Base-by-base conservation (phyloP, 106 monocot genomes). In the Platanthera guangdongensis region DNA sequence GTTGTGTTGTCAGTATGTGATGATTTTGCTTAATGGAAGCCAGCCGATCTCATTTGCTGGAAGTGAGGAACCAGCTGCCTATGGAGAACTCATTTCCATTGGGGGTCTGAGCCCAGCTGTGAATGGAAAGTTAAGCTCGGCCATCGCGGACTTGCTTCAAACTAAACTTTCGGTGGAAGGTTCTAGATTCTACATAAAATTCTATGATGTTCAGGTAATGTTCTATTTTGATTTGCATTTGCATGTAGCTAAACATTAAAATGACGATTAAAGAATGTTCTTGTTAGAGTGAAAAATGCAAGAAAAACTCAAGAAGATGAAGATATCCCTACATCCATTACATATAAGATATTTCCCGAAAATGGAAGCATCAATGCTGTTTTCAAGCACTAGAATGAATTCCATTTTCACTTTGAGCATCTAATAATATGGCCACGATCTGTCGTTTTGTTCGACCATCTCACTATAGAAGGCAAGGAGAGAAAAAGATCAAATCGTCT, bases 161-260 rank as follows among this genome's bases (percentile, higher is more conserved):
- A 86, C 91, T 65, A 96, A 93, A 79, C 88, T 96, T 15, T 85
- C 89, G 9, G 48, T 96, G 1, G 81, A 83, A 47, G 79, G 78
- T 59, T 93, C 93, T n/a, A 82, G 93, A 11, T 96, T 96, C 63
- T 96, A 96, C 47, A 89, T 93, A 81, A 96, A 93, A 81, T 96
- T 96, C 64, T 86, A 87, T 53, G 96, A 93, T 73, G 86, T 84
- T 13, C 78, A 96, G 95, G 90, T 90, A 59, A 74, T 10, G 21
- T 11, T 16, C 19, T 72, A 72, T 8, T 21, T 72, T 72, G 7
- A 0, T 8, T 72, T 72, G 50, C 70, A 70, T 70, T 1, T 47
- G 47, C 25, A n/a, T 18, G 64, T 28, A 64, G 28, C 8, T 64
- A 64, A 25, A 64, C 9, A 25, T 10, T 64, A 53, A 53, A 39